Base-by-base conservation (phyloP, 805 yeast species). In the Nakazawaea anatomiae region DNA sequence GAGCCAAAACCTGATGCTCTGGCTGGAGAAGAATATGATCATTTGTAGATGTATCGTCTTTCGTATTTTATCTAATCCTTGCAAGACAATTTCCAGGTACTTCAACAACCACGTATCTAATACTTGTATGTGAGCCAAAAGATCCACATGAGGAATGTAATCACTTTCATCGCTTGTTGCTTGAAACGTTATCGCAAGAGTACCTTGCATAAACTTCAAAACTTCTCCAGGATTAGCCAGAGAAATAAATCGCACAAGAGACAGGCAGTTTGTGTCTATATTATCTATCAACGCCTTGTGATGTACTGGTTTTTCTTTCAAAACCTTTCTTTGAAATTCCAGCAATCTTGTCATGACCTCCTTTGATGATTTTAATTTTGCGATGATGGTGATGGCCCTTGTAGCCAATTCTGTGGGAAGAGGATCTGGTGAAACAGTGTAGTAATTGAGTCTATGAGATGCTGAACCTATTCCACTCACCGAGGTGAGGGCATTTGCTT, bases 221-320 rank as follows among this genome's bases (percentile, higher is more conserved):
- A 67, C 75, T 46, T 75, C 79, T 0, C 53, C 48, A 32, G 78
- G 73, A 57, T 80, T 79, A 3, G 83, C 66, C 12, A 82, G 78
- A 1, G 83, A 77, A 7, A 79, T 44, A 58, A 68, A 80, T 39
- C 73, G 62, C 18, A 76, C 56, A 6, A 81, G 62, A 31, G 70
- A 62, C 14, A 72, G 75, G 44, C 75, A 64, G 39, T 63, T 63
- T 2, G 54, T 35, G 55, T 76, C 79, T 11, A 77, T 67, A 30
- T 56, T 58, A 5, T 60, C 63, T 18, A 71, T 56, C 2, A 68
- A 46, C 4, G 57, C 40, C 44, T 57, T 39, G 50, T 59, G 27
- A 56, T 41, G 32, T 54, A 44, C 42, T 36, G 38, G 46, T n/a
- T 57, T 63, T 14, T 59, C 62, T 34, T 51, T 55, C 18, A 25